Percentiles rank a stretch among this genome's conserved stretches.
phyloP scores from a whole-genome alignment of 2,329 filamentous ascomycete genomes.

The Calonectria pteridis region DNA sequence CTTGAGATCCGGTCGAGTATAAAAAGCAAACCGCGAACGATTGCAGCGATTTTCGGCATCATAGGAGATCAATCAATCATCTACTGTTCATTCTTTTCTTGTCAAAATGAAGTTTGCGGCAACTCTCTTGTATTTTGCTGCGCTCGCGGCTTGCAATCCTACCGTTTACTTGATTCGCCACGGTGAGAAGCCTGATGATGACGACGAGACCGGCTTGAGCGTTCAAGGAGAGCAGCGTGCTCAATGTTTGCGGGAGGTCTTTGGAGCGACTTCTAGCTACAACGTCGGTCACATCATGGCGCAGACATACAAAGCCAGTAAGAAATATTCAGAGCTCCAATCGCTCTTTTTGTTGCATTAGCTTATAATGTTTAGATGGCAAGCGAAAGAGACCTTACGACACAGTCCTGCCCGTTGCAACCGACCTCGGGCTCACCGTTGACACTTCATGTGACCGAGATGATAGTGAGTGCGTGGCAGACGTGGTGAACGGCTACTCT shows the following conservation, averaged over 20 bases:
- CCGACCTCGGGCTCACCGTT: not conserved
- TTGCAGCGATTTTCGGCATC: not conserved
- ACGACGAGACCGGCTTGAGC: not conserved
- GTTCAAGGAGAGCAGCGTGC: not conserved
- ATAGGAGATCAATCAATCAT: too few species aligned
- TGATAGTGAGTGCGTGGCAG: not conserved
- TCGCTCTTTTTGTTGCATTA: too few species aligned
- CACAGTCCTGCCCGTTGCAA: not conserved
- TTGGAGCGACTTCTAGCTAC: not conserved
- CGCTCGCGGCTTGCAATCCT: not conserved
- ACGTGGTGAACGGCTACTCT: not conserved
- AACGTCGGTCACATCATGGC: not conserved
- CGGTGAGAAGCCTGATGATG: not conserved
- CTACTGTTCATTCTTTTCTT: too few species aligned
- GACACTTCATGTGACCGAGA: not conserved
- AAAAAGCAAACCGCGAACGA: not conserved
- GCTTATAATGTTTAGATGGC: not conserved
- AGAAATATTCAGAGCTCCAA: not conserved
- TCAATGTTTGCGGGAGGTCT: not conserved
- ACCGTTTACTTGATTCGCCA: not conserved
- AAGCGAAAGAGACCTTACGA: not conserved
- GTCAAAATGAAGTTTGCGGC: not conserved
- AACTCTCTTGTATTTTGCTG: not conserved
- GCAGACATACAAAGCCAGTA: not conserved
- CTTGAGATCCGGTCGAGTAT: too few species aligned